Conservation (phyloP, 306 rosid species). For the Bauhinia variegata region DNA sequence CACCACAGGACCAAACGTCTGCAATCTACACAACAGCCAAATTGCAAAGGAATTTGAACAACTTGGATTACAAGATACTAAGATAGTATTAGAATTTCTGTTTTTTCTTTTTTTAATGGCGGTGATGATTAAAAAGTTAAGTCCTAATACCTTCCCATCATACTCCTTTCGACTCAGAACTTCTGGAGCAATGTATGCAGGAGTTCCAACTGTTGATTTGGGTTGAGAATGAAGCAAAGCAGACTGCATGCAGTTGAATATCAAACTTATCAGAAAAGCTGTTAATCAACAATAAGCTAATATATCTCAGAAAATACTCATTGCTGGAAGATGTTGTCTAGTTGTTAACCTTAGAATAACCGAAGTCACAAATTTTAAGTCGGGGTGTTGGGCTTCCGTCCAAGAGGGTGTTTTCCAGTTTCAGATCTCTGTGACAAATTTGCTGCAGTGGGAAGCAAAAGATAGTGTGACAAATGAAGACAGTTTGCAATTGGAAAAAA, state of each 20-base stretch:
- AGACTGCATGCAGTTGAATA: slow-evolving; percentile 61
- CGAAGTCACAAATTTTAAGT: slow-evolving; percentile 92
- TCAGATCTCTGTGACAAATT: slow-evolving; percentile 96
- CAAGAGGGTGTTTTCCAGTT: slow-evolving; percentile 86
- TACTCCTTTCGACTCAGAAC: slow-evolving; percentile 75
- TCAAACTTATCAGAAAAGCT: neutral
- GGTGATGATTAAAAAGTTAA: neutral
- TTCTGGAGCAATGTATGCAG: slow-evolving; percentile 95
- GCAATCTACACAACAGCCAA: slow-evolving; percentile 62
- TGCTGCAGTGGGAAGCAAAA: slow-evolving; percentile 47
- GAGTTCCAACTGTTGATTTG: slow-evolving; percentile 92
- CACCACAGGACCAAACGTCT: slow-evolving; percentile 99
- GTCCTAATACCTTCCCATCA: slow-evolving; percentile 78
- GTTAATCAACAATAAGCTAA: slow-evolving; percentile 5
- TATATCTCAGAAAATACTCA: neutral
- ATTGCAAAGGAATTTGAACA: slow-evolving; percentile 27
- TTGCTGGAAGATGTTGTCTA: slow-evolving; percentile 33
- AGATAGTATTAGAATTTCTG: too few species aligned
- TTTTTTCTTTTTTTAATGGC: too few species aligned
- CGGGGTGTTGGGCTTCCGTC: slow-evolving; percentile 85
- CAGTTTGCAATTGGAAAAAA: neutral
- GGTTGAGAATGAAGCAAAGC: slow-evolving; percentile 86
- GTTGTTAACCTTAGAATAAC: slow-evolving; percentile 82
- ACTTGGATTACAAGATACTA: slow-evolving; percentile 6
- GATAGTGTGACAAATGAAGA: slow-evolving; percentile 7